phyloP scores from a whole-genome alignment of 345 rosid species.

The Gossypium australe region DNA sequence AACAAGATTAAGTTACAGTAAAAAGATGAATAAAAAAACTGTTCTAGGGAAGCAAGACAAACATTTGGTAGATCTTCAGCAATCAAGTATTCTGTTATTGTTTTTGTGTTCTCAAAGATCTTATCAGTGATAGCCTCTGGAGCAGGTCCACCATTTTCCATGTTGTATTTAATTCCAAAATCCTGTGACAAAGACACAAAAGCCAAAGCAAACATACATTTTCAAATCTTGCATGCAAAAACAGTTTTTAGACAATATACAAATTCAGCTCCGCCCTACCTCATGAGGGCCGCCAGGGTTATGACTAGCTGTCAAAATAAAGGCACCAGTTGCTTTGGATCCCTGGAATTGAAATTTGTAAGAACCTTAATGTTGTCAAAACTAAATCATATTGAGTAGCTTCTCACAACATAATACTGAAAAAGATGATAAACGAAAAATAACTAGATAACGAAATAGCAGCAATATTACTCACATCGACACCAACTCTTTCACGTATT shows the following conservation, averaged over 20 bases:
- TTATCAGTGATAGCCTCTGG: conserved; percentile 93
- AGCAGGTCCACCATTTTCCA: conserved; percentile 99
- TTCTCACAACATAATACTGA: conserved; percentile 7
- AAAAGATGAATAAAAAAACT: neutral
- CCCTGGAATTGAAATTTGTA: conserved; percentile 52
- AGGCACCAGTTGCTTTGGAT: conserved; percentile 85
- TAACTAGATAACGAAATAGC: neutral
- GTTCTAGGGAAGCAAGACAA: conserved; percentile 14
- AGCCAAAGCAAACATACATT: neutral
- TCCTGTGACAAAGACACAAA: conserved; percentile 41
- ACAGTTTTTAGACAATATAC: neutral
- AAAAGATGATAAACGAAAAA: neutral
- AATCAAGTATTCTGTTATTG: conserved; percentile 74
- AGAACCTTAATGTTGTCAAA: conserved; percentile 15
- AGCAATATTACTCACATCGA: conserved; percentile 59
- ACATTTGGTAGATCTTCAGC: conserved; percentile 80
- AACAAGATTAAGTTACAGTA: conserved; percentile 2
- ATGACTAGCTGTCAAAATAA: conserved; percentile 98
- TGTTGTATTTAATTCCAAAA: conserved; percentile 98
- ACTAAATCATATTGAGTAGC: neutral
- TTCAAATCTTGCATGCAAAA: neutral
- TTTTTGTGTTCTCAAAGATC: conserved; percentile 92
- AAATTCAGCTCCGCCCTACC: conserved; percentile 31
- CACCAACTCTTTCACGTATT: conserved; percentile 86
- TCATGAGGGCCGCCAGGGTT: conserved; percentile 99